A percentile compares a stretch with the other conserved stretches of the same genome.
Evolutionary conservation across 2,329 filamentous ascomycete genomes (phyloP).

Genomic region (Beauveria rudraprayagi): DNA sequence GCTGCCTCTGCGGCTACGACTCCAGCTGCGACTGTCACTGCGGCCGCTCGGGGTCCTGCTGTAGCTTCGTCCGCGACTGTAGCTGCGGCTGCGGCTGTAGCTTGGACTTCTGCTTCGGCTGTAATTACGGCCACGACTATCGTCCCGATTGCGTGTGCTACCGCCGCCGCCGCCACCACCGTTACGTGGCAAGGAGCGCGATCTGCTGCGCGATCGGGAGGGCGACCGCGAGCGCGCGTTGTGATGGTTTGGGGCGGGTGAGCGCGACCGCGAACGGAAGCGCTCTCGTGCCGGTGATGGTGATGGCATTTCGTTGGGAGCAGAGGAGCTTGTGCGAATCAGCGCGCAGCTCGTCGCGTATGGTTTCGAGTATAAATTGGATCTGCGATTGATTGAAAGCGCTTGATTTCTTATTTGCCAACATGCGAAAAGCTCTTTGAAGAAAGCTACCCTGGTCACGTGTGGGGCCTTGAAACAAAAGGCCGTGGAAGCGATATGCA

Average conservation of each 20-base stretch:
- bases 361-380: too few relatives aligned
- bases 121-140: constrained; percentile 19
- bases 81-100: constrained; percentile 19
- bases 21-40: constrained; percentile 22
- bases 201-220: constrained; percentile 20
- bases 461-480: neutral
- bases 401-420: neutral
- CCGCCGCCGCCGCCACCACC: neutral
- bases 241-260: constrained; percentile 11
- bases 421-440: neutral
- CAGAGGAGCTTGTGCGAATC: neutral
- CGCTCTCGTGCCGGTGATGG: constrained; percentile 25
- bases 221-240: constrained; percentile 14
- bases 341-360: neutral
- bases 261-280: constrained; percentile 27
- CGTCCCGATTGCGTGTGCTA: neutral
- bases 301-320: neutral
- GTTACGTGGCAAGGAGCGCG: constrained; percentile 4
- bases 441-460: constrained; percentile 9
- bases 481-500: neutral
- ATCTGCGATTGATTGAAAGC: neutral
- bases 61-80: constrained; percentile 18
- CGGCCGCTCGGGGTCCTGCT: constrained; percentile 22
- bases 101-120: constrained; percentile 19
- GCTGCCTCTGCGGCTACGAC: constrained; percentile 22